phyloP scores from a whole-genome alignment of 2,329 filamentous ascomycete species.

The Xylariaceae sp. region DNA sequence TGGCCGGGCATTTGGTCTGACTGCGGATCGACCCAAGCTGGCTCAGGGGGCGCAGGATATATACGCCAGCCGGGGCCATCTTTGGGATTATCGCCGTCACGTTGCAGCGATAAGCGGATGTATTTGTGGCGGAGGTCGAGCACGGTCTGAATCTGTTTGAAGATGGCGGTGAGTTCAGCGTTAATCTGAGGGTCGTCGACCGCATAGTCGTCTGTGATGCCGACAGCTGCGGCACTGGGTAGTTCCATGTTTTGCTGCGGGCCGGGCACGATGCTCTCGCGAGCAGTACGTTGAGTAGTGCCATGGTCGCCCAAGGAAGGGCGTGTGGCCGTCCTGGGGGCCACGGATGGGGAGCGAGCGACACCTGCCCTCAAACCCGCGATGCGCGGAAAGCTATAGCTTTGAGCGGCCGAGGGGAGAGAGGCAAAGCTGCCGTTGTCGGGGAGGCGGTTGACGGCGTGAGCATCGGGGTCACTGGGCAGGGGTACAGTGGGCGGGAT shows the following conservation, averaged over 20 bases:
- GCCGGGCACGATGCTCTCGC: slow-evolving; percentile 12
- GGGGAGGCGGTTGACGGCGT: slow-evolving; percentile 16
- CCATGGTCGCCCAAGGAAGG: slow-evolving; percentile 27
- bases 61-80: slow-evolving; percentile 81
- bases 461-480: slow-evolving; percentile 1
- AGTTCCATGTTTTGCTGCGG: slow-evolving; percentile 36
- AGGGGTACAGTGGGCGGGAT: slow-evolving; percentile 28
- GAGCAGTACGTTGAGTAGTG: slow-evolving; percentile 10
- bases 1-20: slow-evolving; percentile 39
- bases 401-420: slow-evolving; percentile 28
- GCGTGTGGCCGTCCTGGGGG: slow-evolving; percentile 33
- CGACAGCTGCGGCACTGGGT: slow-evolving; percentile 59
- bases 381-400: slow-evolving; percentile 32
- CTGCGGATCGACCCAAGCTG: slow-evolving; percentile 69
- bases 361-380: slow-evolving; percentile 20
- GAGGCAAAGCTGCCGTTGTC: slow-evolving; percentile 27
- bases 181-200: slow-evolving; percentile 77
- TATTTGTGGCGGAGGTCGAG: slow-evolving; percentile 86
- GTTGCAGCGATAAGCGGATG: slow-evolving; percentile 79
- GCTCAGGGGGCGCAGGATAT: slow-evolving; percentile 88
- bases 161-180: slow-evolving; percentile 80
- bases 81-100: slow-evolving; percentile 80
- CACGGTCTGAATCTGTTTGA: slow-evolving; percentile 86
- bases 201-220: slow-evolving; percentile 63
- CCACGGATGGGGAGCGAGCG: slow-evolving; percentile 20